phyloP scores from a whole-genome alignment of 1,284 basidiomycete genomes.

The Tilletia indica region DNA sequence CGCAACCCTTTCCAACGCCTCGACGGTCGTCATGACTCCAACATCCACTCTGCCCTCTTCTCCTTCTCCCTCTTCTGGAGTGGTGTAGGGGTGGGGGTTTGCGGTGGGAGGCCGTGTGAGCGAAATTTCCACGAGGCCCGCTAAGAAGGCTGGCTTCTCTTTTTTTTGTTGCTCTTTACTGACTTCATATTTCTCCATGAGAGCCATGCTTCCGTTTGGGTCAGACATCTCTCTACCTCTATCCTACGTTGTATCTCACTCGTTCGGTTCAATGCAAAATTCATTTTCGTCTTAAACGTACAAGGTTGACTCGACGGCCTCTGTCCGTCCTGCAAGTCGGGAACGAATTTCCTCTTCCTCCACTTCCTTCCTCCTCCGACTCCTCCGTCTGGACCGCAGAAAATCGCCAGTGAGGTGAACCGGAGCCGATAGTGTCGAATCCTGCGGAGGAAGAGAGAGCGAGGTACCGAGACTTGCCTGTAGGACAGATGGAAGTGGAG shows the following conservation, averaged over 20 bases:
- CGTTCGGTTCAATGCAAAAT: neutral
- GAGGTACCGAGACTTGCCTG: neutral
- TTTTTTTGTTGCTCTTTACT: no score
- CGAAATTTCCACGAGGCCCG: no score
- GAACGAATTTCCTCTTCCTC: neutral
- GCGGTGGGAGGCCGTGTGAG: no score
- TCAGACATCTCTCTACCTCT: neutral
- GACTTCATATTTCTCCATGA: no score
- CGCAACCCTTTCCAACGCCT: no score
- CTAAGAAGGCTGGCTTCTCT: no score
- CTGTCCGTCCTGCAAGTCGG: neutral
- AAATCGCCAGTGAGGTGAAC: neutral
- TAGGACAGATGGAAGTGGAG: neutral
- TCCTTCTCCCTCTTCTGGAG: no score
- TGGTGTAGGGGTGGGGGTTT: no score
- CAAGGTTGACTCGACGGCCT: constrained; percentile 7
- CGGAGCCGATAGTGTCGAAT: neutral
- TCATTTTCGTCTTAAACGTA: neutral
- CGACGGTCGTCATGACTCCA: no score
- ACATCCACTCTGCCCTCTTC: no score
- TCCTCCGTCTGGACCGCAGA: neutral
- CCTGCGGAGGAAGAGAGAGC: neutral
- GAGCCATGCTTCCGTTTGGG: no score
- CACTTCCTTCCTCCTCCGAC: neutral
- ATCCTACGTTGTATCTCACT: neutral